Conservation (phyloP, 1,284 basidiomycete species). For the Naganishia sp. region DNA sequence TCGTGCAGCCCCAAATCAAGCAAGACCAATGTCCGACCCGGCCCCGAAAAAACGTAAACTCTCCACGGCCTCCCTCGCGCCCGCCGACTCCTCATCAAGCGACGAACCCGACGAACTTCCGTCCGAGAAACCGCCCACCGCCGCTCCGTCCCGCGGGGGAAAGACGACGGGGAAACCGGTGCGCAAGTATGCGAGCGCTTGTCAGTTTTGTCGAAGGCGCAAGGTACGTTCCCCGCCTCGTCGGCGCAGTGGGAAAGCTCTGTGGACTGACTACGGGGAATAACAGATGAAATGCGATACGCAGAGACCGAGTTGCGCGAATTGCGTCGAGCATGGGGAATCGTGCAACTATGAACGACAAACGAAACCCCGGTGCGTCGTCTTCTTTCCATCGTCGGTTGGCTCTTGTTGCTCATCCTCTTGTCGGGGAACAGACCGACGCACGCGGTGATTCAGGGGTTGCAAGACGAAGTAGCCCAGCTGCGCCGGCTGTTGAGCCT, state of each 20-base stretch:
- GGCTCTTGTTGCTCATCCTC: too few species aligned
- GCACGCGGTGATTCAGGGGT: conserved; percentile 36
- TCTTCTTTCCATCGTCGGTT: too few species aligned
- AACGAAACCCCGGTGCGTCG: conserved; percentile 23
- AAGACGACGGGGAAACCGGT: conserved; percentile 8
- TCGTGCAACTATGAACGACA: conserved; percentile 29
- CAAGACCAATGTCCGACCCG: not conserved
- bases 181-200: conserved; percentile 32
- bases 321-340: conserved; percentile 36
- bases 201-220: conserved; percentile 35
- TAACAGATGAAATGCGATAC: conserved; percentile 39
- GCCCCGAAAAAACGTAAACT: conserved; percentile 1
- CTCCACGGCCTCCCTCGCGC: not conserved
- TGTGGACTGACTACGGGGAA: not conserved
- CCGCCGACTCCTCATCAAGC: not conserved
- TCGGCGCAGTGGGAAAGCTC: not conserved
- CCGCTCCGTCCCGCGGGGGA: not conserved
- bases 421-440: conserved; percentile 33
- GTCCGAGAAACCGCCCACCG: too few species aligned
- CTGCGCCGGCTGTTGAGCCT: conserved; percentile 3
- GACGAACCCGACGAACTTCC: too few species aligned
- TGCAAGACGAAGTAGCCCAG: conserved; percentile 34
- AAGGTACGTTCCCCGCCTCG: conserved; percentile 32
- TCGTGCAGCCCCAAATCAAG: not conserved
- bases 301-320: conserved; percentile 32